Evolutionary conservation across 2,329 filamentous ascomycete species (phyloP).

Genomic region (Mycosphaerelloides madeirae): DNA sequence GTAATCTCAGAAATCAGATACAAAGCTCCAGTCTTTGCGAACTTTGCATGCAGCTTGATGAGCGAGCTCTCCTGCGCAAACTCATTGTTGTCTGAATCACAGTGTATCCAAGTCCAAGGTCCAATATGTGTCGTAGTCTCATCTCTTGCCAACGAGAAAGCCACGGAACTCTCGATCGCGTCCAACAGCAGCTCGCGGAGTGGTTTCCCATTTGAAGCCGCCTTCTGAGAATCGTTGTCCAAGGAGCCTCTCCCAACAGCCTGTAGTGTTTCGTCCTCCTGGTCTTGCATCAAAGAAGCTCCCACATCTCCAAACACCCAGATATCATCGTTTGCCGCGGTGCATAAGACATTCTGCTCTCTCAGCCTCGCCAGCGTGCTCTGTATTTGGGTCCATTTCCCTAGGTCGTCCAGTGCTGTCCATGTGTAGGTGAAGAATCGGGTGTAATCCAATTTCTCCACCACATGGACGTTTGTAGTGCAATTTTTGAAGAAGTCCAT

Average conservation of each 20-base stretch:
- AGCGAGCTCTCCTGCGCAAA: constrained; percentile 2
- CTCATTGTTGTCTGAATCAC: not conserved
- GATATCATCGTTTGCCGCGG: constrained; percentile 6
- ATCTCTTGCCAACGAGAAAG: constrained; percentile 13
- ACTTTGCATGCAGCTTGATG: constrained; percentile 14
- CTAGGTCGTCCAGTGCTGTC: not conserved
- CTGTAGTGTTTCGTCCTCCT: not conserved
- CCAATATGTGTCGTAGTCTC: constrained; percentile 10
- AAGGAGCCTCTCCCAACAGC: not conserved
- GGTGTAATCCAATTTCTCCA: constrained; percentile 16
- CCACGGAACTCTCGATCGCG: constrained; percentile 19
- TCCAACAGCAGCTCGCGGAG: constrained; percentile 20
- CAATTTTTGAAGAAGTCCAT: constrained; percentile 35
- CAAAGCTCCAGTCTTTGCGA: constrained; percentile 9
- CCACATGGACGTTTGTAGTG: constrained; percentile 30
- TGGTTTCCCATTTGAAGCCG: not conserved
- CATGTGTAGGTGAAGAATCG: constrained; percentile 9
- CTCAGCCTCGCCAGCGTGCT: constrained; percentile 11
- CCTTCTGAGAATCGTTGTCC: not conserved
- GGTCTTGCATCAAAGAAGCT: too few species aligned
- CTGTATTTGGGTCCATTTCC: constrained; percentile 6
- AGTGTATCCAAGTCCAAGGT: constrained; percentile 22
- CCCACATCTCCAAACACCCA: constrained; percentile 14
- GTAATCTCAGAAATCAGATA: constrained; percentile 14
- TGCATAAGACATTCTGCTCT: constrained; percentile 18